These are phyloP conservation scores for Echeveria elegans DNA, from an alignment of 164 flowering plant genomes.

Conservation along the genomic window DNA sequence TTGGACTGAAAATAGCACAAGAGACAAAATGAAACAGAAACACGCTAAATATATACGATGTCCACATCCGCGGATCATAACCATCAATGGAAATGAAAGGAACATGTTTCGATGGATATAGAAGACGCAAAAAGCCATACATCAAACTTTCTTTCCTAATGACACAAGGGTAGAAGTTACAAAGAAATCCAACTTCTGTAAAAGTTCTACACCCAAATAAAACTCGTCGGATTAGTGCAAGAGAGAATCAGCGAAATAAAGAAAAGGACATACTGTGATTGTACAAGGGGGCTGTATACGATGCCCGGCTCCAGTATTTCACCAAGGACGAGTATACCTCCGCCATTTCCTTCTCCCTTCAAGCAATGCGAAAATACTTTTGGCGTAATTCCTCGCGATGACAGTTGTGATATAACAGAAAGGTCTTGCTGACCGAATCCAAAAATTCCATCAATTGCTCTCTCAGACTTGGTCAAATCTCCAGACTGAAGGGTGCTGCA, in stretches of 20 bases:
- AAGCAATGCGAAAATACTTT: constrained; percentile 65
- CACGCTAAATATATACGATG: neutral
- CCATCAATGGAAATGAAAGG: neutral
- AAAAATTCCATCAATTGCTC: constrained; percentile 65
- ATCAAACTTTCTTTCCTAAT: too few species aligned
- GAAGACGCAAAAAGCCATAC: too few species aligned
- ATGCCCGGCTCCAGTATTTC: constrained; percentile 65
- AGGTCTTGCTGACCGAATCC: constrained; percentile 57
- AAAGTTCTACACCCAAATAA: too few species aligned
- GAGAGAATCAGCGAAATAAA: neutral
- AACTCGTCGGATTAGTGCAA: neutral
- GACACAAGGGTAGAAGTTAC: too few species aligned
- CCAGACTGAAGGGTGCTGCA: constrained; percentile 59
- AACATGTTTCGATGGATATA: too few species aligned
- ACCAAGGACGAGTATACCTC: constrained; percentile 68
- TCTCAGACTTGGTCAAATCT: constrained; percentile 47
- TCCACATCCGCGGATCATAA: neutral
- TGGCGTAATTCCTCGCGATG: constrained; percentile 52
- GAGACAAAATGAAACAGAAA: neutral
- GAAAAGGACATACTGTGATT: constrained; percentile 31
- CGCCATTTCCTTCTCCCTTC: constrained; percentile 61
- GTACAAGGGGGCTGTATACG: constrained; percentile 64
- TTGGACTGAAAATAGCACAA: neutral
- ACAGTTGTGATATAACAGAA: constrained; percentile 57
- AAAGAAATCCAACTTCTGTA: neutral